Conservation (phyloP, 2,329 filamentous ascomycete species). For the Aspergillus sp. region DNA sequence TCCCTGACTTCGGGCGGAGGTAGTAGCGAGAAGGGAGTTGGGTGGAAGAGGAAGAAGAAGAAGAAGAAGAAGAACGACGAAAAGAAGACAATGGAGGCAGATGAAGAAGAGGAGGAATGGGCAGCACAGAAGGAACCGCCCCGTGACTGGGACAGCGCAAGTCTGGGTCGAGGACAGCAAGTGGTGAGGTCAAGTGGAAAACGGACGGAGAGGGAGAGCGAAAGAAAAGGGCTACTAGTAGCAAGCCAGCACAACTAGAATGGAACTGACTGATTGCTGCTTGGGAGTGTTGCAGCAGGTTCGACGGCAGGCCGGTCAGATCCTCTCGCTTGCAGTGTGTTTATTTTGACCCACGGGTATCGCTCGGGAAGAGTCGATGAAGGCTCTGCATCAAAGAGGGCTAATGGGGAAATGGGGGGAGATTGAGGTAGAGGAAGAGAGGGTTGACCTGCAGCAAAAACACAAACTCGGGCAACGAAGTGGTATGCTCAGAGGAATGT, state of each 20-base stretch:
- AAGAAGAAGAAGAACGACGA: conserved; percentile 17
- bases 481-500: neutral
- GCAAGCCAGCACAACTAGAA: neutral
- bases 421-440: neutral
- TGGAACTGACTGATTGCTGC: neutral
- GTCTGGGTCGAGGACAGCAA: conserved; percentile 10
- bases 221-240: neutral
- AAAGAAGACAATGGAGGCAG: conserved; percentile 16
- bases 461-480: neutral
- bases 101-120: conserved; percentile 21
- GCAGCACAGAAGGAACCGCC: conserved; percentile 10
- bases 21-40: conserved; percentile 30
- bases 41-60: conserved; percentile 18
- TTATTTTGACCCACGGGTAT: conserved; percentile 40
- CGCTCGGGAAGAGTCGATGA: conserved; percentile 5
- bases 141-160: conserved; percentile 24
- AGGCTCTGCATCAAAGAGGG: neutral
- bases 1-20: conserved; percentile 16
- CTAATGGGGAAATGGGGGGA: neutral
- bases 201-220: neutral
- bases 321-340: conserved; percentile 29
- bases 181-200: conserved; percentile 18
- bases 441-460: neutral
- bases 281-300: neutral
- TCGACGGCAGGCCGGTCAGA: conserved; percentile 11